A percentile compares a stretch with the other conserved stretches of the same genome.
Evolutionary conservation across 1,284 basidiomycete species (phyloP).

Genomic region (Heliocybe sulcata): DNA sequence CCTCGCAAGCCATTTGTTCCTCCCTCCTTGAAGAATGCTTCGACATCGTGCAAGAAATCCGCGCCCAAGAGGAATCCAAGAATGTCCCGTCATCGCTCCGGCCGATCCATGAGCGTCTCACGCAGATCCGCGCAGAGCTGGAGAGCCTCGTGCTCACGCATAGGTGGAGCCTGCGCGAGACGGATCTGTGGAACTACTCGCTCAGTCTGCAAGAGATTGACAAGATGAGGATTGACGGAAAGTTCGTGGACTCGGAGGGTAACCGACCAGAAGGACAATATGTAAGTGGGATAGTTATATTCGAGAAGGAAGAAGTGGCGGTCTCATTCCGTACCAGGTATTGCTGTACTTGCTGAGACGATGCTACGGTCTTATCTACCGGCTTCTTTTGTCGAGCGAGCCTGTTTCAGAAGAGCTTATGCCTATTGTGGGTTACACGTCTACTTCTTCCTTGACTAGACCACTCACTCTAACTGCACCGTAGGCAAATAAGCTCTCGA

Average conservation of each 20-base stretch:
- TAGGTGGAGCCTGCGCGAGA: conserved; percentile 96
- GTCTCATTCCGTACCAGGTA: conserved; percentile 45
- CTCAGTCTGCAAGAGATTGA: conserved; percentile 95
- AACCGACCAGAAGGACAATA: conserved; percentile 89
- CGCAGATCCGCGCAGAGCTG: conserved; percentile 79
- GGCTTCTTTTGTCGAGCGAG: conserved; percentile 92
- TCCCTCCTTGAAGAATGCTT: conserved; percentile 96
- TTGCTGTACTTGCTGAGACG: conserved; percentile 88
- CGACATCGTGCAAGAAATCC: conserved; percentile 94
- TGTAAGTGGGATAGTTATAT: conserved; percentile 35
- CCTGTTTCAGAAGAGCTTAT: conserved; percentile 98
- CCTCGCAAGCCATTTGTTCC: conserved; percentile 84
- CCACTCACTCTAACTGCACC: background rate
- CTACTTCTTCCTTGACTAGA: too few relatives aligned
- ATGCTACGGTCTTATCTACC: conserved; percentile 96
- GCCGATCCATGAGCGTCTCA: conserved; percentile 92
- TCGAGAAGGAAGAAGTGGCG: conserved; percentile 4
- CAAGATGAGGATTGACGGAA: conserved; percentile 93
- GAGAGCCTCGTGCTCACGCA: conserved; percentile 92
- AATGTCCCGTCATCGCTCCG: conserved; percentile 84
- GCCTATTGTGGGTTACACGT: conserved; percentile 84
- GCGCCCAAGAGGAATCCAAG: conserved; percentile 89
- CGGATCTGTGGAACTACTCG: conserved; percentile 93
- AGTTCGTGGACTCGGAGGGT: conserved; percentile 93
- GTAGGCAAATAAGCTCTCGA: conserved; percentile 89